A percentile compares a stretch with the other conserved stretches of the same genome.
Conservation (phyloP, 2,329 filamentous ascomycete genomes). For the Juglanconis sp. region DNA sequence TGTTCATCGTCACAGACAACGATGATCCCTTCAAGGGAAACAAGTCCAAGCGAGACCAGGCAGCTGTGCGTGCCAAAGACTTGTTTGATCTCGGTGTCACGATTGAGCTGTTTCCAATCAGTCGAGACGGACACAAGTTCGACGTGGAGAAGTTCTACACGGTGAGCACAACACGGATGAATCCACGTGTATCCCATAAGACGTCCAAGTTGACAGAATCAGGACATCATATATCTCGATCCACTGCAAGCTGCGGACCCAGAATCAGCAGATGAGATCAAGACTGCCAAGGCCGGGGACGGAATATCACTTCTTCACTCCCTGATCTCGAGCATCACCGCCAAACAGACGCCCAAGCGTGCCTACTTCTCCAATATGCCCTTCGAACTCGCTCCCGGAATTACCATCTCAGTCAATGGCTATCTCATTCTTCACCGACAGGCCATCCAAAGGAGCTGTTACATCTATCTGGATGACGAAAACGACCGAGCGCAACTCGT, state of each 20-base stretch:
- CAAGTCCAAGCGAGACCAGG: slow-evolving; percentile 70
- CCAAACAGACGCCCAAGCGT: slow-evolving; percentile 80
- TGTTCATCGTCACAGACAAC: slow-evolving; percentile 96
- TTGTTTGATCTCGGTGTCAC: slow-evolving; percentile 88
- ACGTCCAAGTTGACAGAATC: background rate
- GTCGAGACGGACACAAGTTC: slow-evolving; percentile 66
- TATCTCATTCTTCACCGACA: slow-evolving; percentile 88
- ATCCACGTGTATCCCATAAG: too few species aligned
- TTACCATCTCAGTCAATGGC: slow-evolving; percentile 88
- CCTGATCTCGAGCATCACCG: slow-evolving; percentile 83
- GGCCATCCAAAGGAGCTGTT: slow-evolving; percentile 75
- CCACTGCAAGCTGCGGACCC: slow-evolving; percentile 61
- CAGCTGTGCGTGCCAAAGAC: slow-evolving; percentile 87
- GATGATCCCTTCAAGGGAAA: slow-evolving; percentile 77
- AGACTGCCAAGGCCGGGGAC: slow-evolving; percentile 65
- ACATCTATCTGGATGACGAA: slow-evolving; percentile 71
- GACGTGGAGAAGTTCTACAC: slow-evolving; percentile 88
- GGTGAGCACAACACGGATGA: slow-evolving; percentile 46
- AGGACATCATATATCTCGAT: slow-evolving; percentile 89
- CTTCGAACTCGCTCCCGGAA: slow-evolving; percentile 78
- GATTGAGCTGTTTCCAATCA: slow-evolving; percentile 92
- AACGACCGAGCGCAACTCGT: slow-evolving; percentile 81
- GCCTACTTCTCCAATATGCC: slow-evolving; percentile 84
- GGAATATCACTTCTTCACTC: slow-evolving; percentile 77
- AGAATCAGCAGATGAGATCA: slow-evolving; percentile 53